A percentile compares a stretch with the other conserved stretches of the same genome.
These are phyloP conservation scores for Aureobasidium sp. DNA, from an alignment of 2,329 filamentous ascomycete genomes.

Conservation along the genomic window DNA sequence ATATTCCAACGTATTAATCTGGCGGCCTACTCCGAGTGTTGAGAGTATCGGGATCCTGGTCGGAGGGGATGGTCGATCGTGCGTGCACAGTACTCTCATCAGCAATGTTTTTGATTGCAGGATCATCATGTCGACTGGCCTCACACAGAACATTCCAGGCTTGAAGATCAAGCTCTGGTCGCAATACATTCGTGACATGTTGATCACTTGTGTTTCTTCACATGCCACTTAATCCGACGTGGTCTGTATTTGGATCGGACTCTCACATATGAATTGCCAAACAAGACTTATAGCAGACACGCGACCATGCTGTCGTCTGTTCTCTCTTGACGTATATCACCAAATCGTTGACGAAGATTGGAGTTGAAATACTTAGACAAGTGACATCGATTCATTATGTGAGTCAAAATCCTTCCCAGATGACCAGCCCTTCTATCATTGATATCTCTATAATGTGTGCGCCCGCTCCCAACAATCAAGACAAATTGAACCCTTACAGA, in stretches of 20 bases:
- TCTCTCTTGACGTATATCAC: too few species aligned
- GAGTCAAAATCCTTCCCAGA: neutral
- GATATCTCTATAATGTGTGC: neutral
- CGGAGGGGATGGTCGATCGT: neutral
- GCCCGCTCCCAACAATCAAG: neutral
- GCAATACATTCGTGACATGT: neutral
- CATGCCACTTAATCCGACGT: neutral
- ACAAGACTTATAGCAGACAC: neutral
- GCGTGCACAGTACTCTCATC: neutral
- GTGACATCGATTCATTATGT: neutral
- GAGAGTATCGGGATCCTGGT: neutral
- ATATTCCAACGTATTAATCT: neutral
- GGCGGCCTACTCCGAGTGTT: neutral
- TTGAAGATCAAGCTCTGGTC: neutral
- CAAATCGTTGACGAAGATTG: neutral
- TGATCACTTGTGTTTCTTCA: neutral
- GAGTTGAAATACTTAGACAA: neutral
- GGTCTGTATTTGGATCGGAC: neutral
- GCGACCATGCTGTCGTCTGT: too few species aligned
- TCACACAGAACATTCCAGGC: conserved; percentile 1
- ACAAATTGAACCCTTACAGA: neutral
- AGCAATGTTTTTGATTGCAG: neutral
- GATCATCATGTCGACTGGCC: neutral
- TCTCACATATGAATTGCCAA: neutral
- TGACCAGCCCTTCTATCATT: neutral